phyloP scores from a whole-genome alignment of 768 basidiomycete genomes.

The Termitomyces titanicus region DNA sequence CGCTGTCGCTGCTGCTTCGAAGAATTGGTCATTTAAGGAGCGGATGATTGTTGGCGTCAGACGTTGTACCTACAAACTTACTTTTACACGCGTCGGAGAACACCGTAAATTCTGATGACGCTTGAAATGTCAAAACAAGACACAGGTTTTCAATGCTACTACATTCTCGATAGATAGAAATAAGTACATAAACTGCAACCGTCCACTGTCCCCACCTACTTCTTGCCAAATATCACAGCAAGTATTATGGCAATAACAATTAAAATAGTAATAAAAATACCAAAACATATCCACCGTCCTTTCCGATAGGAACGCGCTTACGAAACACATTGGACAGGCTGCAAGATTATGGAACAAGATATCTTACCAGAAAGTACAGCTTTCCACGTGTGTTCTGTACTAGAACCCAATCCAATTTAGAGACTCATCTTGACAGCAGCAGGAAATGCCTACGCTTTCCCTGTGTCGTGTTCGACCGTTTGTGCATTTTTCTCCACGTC shows the following conservation, averaged over 20 bases:
- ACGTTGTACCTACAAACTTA: slow-evolving; percentile 9
- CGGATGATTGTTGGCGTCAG: not conserved
- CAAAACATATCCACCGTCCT: slow-evolving; percentile 87
- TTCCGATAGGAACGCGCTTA: slow-evolving; percentile 66
- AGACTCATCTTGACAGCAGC: not conserved
- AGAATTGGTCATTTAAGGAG: slow-evolving; percentile 27
- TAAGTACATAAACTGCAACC: too few species aligned
- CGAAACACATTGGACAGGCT: not conserved
- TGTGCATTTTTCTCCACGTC: slow-evolving; percentile 59
- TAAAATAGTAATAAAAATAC: slow-evolving; percentile 50
- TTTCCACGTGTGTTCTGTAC: slow-evolving; percentile 56
- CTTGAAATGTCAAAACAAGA: slow-evolving; percentile 7
- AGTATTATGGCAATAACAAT: slow-evolving; percentile 58
- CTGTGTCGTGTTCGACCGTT: slow-evolving; percentile 64
- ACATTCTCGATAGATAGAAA: not conserved
- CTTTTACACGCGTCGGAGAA: slow-evolving; percentile 17
- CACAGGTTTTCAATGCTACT: not conserved
- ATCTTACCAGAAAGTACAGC: slow-evolving; percentile 56
- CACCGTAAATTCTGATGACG: slow-evolving; percentile 17
- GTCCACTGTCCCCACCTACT: not conserved
- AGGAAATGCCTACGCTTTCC: slow-evolving; percentile 53
- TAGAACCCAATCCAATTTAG: slow-evolving; percentile 22
- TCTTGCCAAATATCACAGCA: slow-evolving; percentile 38
- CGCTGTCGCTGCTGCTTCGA: slow-evolving; percentile 39
- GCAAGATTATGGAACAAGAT: slow-evolving; percentile 5